Percentiles rank a stretch among this genome's conserved stretches.
Evolutionary conservation across 352 stramenopile genomes (phyloP).

Genomic region (Globisporangium camurandrum): DNA sequence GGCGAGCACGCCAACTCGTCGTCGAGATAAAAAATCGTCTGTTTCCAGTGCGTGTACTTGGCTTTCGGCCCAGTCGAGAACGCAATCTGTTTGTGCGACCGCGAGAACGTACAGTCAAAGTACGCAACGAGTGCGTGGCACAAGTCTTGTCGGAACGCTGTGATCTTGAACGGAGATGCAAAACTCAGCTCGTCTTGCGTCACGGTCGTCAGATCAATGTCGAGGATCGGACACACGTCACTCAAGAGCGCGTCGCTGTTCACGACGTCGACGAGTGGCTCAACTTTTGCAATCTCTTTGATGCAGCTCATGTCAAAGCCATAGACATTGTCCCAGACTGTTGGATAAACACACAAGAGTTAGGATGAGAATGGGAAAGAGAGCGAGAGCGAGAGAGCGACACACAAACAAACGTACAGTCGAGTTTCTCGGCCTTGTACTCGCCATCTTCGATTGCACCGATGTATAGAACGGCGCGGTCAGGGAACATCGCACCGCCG

Average conservation of each 20-base stretch:
- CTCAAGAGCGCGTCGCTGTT: conserved; percentile 88
- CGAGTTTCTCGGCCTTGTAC: conserved; percentile 91
- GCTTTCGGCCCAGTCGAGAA: conserved; percentile 94
- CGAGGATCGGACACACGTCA: conserved; percentile 88
- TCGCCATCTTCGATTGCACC: conserved; percentile 94
- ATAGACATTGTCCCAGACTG: conserved; percentile 97
- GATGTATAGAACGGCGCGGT: conserved; percentile 95
- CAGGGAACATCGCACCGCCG: conserved; percentile 93
- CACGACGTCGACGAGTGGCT: conserved; percentile 97
- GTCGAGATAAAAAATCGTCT: conserved; percentile 96
- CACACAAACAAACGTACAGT: conserved; percentile 43
- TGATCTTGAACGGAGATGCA: conserved; percentile 87
- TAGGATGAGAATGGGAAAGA: conserved; percentile 5
- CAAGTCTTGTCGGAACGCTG: conserved; percentile 90
- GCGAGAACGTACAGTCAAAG: conserved; percentile 98
- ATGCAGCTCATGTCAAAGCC: conserved; percentile 99
- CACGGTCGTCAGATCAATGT: conserved; percentile 89
- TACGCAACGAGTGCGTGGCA: conserved; percentile 96
- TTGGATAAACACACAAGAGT: conserved; percentile 6
- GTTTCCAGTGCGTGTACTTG: conserved; percentile 99
- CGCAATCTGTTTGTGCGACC: conserved; percentile 91
- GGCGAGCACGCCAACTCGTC: conserved; percentile 75
- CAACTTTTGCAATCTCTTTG: conserved; percentile 93
- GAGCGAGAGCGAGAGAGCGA: too few species aligned
- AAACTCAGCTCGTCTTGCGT: conserved; percentile 94